Base-by-base conservation (phyloP, 2,329 filamentous ascomycete genomes). In the Microcyclosporella mali region DNA sequence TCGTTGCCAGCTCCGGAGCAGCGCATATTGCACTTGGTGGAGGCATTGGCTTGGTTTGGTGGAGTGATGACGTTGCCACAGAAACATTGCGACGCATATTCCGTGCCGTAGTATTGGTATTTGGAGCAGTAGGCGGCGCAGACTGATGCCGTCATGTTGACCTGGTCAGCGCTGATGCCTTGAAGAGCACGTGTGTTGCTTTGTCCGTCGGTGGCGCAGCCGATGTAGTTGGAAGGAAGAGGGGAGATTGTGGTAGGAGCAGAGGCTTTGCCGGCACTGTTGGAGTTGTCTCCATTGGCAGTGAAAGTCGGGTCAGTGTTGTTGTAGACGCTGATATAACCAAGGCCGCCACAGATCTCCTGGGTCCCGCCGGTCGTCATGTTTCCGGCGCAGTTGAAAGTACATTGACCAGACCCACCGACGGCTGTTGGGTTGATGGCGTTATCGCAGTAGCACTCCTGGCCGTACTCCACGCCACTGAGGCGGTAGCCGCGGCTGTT, bases 391-490 rank as follows among this genome's bases (percentile, higher is more conserved):
- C 56, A 55, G 31, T 51, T 53, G 50, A 56, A 58, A 6, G 54
- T 55, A 32, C 55, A 56, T 14, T 46, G 34, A 6, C 42, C 41
- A 16, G 45, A 36, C 29, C 48, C 50, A 21, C 46, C 45, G 21
- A 55, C 36, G 25, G 53, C 45, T 4, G 55, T 54, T 0, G 57
- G 55, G 40, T 60, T 60, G 50, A 65, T 50, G 28, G 41, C 42
- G 33, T 62, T 59, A 43, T 59, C 61, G 45, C 63, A 64, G 38
- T 57, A 55, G 45, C 63, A 66, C 41, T 66, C 57, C 21, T 56
- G 47, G 3, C 52, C 52, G 32, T 58, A 62, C 40, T 65, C 61
- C 2, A 62, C 48, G 12, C 62, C 63, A 16, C 52, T 53, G 28
- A 58, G 52, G 2, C 51, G 50, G 39, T 63, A 64, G 29, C 59